Conservation (phyloP, 2,329 filamentous ascomycete genomes). For the Trichoderma sp. region DNA sequence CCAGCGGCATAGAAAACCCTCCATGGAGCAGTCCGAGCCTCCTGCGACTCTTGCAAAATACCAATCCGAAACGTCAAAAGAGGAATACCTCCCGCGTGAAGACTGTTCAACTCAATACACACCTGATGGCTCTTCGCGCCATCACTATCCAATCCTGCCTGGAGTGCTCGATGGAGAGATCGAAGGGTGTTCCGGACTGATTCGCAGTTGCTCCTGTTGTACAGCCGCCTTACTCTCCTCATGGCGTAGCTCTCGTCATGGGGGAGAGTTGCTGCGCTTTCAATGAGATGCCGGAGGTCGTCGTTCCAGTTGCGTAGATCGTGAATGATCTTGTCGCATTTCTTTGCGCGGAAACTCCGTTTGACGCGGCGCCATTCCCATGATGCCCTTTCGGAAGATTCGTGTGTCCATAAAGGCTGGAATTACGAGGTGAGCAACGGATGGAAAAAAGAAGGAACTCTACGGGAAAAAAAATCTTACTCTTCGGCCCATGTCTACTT, state of each 20-base stretch:
- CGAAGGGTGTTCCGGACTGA: background rate
- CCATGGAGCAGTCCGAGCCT: background rate
- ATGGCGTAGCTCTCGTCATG: background rate
- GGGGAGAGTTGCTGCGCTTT: background rate
- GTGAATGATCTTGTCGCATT: slow-evolving; percentile 13
- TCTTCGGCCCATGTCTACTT: slow-evolving; percentile 1
- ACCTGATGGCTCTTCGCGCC: background rate
- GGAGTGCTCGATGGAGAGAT: slow-evolving; percentile 1
- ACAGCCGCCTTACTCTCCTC: background rate
- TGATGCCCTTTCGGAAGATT: background rate
- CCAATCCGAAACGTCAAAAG: background rate
- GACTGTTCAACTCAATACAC: background rate
- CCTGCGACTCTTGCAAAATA: background rate
- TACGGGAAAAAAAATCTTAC: background rate
- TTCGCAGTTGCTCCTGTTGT: slow-evolving; percentile 4
- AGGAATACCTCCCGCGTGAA: slow-evolving; percentile 6
- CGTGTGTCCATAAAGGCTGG: slow-evolving; percentile 12
- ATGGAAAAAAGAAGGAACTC: background rate
- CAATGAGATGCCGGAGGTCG: slow-evolving; percentile 6
- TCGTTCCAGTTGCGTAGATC: slow-evolving; percentile 17
- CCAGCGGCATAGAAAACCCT: slow-evolving; percentile 5
- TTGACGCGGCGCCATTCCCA: slow-evolving; percentile 20
- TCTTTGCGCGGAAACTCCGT: slow-evolving; percentile 9
- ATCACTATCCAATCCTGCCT: background rate
- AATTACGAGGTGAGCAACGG: background rate